Evolutionary conservation across 208 protist species (phyloP).

Genomic region (Trichomonas vaginalis): DNA sequence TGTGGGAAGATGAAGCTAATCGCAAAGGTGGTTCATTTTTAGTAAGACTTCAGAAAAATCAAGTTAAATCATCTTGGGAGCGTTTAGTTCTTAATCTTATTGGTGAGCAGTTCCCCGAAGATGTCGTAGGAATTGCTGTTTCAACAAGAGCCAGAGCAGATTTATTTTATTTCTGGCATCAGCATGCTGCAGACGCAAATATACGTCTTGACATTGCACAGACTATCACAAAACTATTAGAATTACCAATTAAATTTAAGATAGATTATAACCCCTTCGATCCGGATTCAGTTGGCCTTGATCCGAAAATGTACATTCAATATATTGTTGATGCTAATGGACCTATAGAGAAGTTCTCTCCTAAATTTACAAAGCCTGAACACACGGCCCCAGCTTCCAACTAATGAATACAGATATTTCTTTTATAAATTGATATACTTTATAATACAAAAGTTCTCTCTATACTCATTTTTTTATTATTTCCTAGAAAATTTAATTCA

Average conservation of each 20-base stretch:
- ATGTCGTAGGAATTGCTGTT: not conserved
- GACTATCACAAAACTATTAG: not conserved
- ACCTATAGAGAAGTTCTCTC: not conserved
- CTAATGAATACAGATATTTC: not conserved
- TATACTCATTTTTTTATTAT: too few species aligned
- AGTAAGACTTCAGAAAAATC: not conserved
- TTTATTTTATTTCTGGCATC: not conserved
- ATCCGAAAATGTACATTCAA: not conserved
- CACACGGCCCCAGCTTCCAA: not conserved
- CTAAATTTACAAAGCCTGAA: not conserved
- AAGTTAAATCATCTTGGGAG: not conserved
- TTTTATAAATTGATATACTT: too few species aligned
- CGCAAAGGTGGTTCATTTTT: not conserved
- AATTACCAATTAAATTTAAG: not conserved
- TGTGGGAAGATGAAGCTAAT: slow-evolving; percentile 10
- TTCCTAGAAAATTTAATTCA: too few species aligned
- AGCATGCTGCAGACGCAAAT: not conserved
- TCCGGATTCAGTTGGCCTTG: too few species aligned
- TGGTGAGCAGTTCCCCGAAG: not conserved
- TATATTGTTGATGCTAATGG: not conserved
- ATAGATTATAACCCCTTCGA: not conserved
- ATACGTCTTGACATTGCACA: not conserved
- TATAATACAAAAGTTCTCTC: too few species aligned
- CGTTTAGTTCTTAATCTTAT: not conserved
- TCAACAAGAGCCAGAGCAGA: not conserved